Conservation (phyloP, 2,329 filamentous ascomycete species). For the Beauveria varroae region DNA sequence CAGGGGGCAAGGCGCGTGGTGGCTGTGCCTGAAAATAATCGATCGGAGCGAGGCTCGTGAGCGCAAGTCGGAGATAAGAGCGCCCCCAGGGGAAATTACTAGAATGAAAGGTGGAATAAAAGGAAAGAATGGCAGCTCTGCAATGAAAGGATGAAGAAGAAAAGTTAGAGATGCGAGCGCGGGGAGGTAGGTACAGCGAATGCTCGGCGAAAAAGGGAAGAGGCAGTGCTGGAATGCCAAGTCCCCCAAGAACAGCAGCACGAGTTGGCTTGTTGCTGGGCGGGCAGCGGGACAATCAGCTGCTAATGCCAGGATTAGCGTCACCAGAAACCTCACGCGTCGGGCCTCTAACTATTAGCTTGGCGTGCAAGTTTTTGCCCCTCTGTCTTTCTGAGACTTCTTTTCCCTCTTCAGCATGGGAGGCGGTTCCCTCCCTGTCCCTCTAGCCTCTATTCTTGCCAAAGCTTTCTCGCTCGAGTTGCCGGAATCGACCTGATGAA, state of each 20-base stretch:
- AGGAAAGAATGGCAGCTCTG: not conserved
- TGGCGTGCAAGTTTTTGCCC: not conserved
- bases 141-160: not conserved
- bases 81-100: no score
- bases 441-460: not conserved
- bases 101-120: not conserved
- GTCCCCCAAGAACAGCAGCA: not conserved
- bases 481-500: not conserved
- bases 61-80: not conserved
- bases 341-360: not conserved
- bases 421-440: not conserved
- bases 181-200: not conserved
- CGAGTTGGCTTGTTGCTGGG: conserved; percentile 4
- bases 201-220: not conserved
- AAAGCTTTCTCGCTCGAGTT: not conserved
- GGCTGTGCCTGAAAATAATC: not conserved
- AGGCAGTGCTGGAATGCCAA: conserved; percentile 13
- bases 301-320: conserved; percentile 1
- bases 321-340: not conserved
- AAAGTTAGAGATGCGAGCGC: not conserved
- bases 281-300: not conserved
- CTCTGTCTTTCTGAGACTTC: no score
- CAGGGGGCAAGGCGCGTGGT: not conserved
- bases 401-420: not conserved
- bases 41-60: not conserved